Evolutionary conservation across 768 basidiomycete species (phyloP).

Genomic region (Pholiota microspora): DNA sequence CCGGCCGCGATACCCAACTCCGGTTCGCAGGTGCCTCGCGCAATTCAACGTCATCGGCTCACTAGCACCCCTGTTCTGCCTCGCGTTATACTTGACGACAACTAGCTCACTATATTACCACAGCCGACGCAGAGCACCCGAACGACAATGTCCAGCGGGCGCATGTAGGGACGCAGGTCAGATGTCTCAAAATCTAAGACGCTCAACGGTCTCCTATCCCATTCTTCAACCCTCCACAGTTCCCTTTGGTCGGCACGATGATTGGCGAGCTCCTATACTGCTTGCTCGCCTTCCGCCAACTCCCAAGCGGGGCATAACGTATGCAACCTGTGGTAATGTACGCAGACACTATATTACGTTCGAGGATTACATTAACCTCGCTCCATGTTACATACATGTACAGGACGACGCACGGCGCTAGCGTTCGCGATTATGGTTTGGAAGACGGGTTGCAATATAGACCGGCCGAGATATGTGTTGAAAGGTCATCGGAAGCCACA

Average conservation of each 20-base stretch:
- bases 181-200: constrained; percentile 8
- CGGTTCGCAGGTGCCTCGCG: background rate
- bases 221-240: background rate
- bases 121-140: background rate
- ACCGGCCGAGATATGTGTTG: background rate
- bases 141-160: background rate
- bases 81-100: background rate
- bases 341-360: constrained; percentile 4
- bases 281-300: background rate
- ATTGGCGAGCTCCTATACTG: background rate
- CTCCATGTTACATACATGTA: background rate
- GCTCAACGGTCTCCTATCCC: background rate
- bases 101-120: background rate
- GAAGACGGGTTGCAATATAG: constrained; percentile 1
- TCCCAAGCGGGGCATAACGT: background rate
- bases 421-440: background rate
- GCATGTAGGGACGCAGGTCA: background rate
- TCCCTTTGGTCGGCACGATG: background rate
- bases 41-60: background rate
- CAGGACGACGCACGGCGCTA: background rate
- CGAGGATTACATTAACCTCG: constrained; percentile 1
- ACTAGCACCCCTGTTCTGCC: background rate
- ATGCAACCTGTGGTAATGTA: constrained; percentile 1
- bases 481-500: background rate
- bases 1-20: background rate